A percentile compares a stretch with the other conserved stretches of the same genome.
Conservation (phyloP, 139 green algal genomes). For the Nannochloris sp. region DNA sequence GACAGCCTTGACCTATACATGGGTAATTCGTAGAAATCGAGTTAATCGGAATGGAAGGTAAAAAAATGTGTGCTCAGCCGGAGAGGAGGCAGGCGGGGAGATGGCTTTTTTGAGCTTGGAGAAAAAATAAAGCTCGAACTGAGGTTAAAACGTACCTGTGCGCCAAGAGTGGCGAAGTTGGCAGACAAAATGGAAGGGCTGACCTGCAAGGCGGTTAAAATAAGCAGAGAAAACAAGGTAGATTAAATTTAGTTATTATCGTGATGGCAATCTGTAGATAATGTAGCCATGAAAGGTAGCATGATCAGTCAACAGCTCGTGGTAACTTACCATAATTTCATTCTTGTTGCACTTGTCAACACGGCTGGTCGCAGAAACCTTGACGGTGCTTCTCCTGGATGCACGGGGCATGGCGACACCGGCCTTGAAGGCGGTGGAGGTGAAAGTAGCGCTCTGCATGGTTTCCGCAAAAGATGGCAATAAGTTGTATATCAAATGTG, state of each 20-base stretch:
- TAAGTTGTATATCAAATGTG: no score
- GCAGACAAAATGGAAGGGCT: constrained; percentile 93
- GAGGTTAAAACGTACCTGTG: constrained; percentile 75
- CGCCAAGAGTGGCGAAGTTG: constrained; percentile 91
- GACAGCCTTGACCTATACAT: constrained; percentile 77
- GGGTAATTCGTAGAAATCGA: not conserved
- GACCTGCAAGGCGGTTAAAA: constrained; percentile 35
- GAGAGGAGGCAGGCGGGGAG: not conserved
- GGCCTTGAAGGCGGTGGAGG: not conserved
- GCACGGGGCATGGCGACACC: not conserved
- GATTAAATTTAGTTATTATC: not conserved
- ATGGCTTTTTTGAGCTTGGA: not conserved
- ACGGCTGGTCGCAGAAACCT: constrained; percentile 30
- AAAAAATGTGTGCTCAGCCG: not conserved
- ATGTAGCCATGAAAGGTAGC: not conserved
- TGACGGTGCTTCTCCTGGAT: constrained; percentile 8
- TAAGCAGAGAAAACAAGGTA: not conserved
- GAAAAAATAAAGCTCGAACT: not conserved
- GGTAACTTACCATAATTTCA: constrained; percentile 49
- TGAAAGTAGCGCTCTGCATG: not conserved
- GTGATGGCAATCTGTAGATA: not conserved
- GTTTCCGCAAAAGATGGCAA: no score
- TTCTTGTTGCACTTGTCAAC: constrained; percentile 57
- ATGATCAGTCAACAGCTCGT: not conserved
- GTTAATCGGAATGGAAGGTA: not conserved